Percentiles rank a stretch among this genome's conserved stretches.
phyloP scores from a whole-genome alignment of 1,139 yeast species.

The Magnusiomyces clavatus region DNA sequence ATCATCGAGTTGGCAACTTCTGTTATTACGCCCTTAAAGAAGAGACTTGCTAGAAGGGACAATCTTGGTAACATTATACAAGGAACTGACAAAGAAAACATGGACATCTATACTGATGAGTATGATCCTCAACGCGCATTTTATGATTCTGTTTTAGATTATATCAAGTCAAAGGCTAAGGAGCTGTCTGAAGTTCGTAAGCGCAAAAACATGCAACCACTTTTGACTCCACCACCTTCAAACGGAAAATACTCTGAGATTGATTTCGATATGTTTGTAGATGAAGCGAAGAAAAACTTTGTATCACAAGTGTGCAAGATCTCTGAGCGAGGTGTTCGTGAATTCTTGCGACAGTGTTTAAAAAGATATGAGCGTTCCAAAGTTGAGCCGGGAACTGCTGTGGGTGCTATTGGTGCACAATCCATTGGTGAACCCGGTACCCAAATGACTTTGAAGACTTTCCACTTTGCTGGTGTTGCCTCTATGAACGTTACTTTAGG shows the following conservation, averaged over 20 bases:
- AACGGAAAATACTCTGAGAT: slow-evolving; percentile 32
- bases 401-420: slow-evolving; percentile 98
- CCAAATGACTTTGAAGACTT: slow-evolving; percentile 96
- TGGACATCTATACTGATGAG: slow-evolving; percentile 52
- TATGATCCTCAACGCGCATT: slow-evolving; percentile 80
- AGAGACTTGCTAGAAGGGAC: slow-evolving; percentile 55
- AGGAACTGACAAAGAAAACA: slow-evolving; percentile 31
- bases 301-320: slow-evolving; percentile 72
- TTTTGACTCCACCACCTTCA: slow-evolving; percentile 38
- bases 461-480: slow-evolving; percentile 99
- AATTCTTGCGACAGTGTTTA: slow-evolving; percentile 70
- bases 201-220: slow-evolving; percentile 42
- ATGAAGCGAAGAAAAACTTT: slow-evolving; percentile 37
- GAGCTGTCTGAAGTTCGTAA: slow-evolving; percentile 51
- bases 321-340: slow-evolving; percentile 50
- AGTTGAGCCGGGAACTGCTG: slow-evolving; percentile 99
- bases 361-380: slow-evolving; percentile 80
- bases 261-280: slow-evolving; percentile 41
- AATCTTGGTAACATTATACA: slow-evolving; percentile 56
- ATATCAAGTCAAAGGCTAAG: slow-evolving; percentile 48
- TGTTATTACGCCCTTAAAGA: slow-evolving; percentile 55
- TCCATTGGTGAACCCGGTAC: slow-evolving; percentile 99
- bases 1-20: slow-evolving; percentile 48
- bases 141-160: slow-evolving; percentile 64
- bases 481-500: slow-evolving; percentile 98